Conservation (phyloP, 768 basidiomycete species). For the Roridomyces roridus region DNA sequence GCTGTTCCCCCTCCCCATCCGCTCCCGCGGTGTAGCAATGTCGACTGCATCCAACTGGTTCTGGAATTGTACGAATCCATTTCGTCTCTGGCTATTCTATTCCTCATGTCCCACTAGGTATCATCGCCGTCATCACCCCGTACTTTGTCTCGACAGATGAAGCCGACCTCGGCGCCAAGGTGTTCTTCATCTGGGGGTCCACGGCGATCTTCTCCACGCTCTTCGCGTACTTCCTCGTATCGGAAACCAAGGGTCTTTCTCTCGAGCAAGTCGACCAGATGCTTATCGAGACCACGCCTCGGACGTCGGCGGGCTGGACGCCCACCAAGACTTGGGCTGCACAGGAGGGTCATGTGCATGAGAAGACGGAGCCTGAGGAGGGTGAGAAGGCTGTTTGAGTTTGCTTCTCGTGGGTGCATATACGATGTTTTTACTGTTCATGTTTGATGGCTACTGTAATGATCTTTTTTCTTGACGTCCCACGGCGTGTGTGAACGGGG, state of each 20-base stretch:
- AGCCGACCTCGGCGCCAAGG: constrained; percentile 37
- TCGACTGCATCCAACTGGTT: constrained; percentile 61
- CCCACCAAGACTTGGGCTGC: constrained; percentile 29
- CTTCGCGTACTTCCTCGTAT: constrained; percentile 64
- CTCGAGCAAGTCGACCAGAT: constrained; percentile 69
- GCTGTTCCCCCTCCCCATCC: constrained; percentile 40
- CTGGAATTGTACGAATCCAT: not conserved
- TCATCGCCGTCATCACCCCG: constrained; percentile 4
- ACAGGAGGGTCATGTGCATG: constrained; percentile 20
- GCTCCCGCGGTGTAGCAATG: constrained; percentile 62
- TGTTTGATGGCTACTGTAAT: too few relatives aligned
- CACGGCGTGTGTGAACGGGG: too few relatives aligned
- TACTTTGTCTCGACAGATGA: constrained; percentile 11
- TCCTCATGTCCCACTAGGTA: not conserved
- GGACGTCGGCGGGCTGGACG: constrained; percentile 38
- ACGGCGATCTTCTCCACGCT: constrained; percentile 55
- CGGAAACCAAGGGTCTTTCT: constrained; percentile 66
- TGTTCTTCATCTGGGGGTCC: constrained; percentile 65
- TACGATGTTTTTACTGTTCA: too few relatives aligned
- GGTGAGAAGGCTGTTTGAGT: too few relatives aligned
- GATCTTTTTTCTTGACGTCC: too few relatives aligned
- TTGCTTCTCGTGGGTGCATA: too few relatives aligned
- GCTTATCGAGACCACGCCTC: constrained; percentile 55
- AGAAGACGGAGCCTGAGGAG: not conserved
- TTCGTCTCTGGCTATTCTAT: not conserved